A percentile compares a stretch with the other conserved stretches of the same genome.
Conservation (phyloP, 768 basidiomycete genomes). For the Grammothele lineata region DNA sequence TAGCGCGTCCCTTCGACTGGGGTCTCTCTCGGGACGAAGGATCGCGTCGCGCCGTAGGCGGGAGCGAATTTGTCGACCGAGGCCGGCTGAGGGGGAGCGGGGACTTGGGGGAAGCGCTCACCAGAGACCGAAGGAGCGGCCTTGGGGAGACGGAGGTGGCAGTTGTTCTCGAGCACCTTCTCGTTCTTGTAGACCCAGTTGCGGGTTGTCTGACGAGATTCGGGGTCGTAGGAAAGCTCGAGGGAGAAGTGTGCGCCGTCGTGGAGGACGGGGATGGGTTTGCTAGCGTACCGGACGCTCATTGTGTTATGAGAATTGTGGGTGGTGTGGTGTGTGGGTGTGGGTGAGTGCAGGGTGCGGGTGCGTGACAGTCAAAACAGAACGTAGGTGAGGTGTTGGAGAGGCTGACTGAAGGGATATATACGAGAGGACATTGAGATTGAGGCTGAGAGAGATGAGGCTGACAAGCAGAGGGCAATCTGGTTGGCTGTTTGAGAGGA, state of each 20-base stretch:
- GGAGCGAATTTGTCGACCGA: too few species aligned
- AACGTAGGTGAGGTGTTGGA: too few species aligned
- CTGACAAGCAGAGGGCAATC: too few species aligned
- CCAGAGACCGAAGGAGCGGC: constrained; percentile 5
- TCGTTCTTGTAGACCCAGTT: constrained; percentile 7
- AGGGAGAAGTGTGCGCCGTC: constrained; percentile 4
- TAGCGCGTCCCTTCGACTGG: too few species aligned
- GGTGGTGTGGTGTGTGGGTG: neutral
- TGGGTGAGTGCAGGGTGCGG: too few species aligned
- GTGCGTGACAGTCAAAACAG: too few species aligned
- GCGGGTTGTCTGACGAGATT: constrained; percentile 4
- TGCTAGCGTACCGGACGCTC: neutral
- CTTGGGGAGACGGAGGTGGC: constrained; percentile 6
- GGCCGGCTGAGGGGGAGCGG: constrained; percentile 4
- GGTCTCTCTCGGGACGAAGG: too few species aligned
- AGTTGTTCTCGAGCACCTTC: constrained; percentile 1
- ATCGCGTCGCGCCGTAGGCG: too few species aligned
- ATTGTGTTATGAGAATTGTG: neutral
- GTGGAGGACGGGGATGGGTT: neutral
- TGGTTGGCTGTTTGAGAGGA: too few species aligned
- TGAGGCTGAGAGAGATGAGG: too few species aligned
- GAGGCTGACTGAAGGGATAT: too few species aligned
- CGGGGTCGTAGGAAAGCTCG: constrained; percentile 1
- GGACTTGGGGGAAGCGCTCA: constrained; percentile 6
- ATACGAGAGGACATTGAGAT: too few species aligned